These are phyloP conservation scores for Pycnococcus provasolii DNA, from an alignment of 139 green algal species.

Conservation along the genomic window DNA sequence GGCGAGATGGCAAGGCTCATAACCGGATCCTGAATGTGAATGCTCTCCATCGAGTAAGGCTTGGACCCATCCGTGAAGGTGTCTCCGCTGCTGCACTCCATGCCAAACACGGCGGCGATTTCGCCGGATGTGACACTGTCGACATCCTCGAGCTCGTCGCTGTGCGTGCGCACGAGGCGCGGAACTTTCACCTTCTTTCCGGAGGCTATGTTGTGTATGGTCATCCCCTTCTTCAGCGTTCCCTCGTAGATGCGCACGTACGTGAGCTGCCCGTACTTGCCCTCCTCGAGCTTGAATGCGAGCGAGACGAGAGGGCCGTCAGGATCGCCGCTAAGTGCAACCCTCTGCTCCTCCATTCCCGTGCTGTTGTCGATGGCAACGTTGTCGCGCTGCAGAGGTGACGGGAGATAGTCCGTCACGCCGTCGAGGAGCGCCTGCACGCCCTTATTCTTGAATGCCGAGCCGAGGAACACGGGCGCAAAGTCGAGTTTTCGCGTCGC, in stretches of 20 bases:
- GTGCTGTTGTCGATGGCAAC: conserved; percentile 15
- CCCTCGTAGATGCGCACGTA: conserved; percentile 93
- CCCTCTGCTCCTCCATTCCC: conserved; percentile 6
- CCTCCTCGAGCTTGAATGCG: conserved; percentile 99
- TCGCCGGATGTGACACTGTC: conserved; percentile 37
- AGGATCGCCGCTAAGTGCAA: conserved; percentile 19
- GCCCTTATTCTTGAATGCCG: conserved; percentile 78
- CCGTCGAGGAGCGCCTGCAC: conserved; percentile 76
- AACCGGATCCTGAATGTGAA: conserved; percentile 90
- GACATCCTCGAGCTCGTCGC: conserved; percentile 70
- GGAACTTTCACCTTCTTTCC: conserved; percentile 66
- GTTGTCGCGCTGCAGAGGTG: conserved; percentile 57
- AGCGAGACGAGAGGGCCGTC: conserved; percentile 41
- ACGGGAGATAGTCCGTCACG: conserved; percentile 84
- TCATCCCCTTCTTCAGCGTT: conserved; percentile 41
- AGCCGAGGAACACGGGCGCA: conserved; percentile 92
- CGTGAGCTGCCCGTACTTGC: conserved; percentile 92
- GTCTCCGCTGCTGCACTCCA: conserved; percentile 93
- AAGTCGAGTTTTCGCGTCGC: conserved; percentile 64
- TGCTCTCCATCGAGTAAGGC: conserved; percentile 72
- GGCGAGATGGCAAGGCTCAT: conserved; percentile 71
- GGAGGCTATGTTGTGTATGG: conserved; percentile 35
- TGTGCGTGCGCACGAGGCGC: conserved; percentile 82
- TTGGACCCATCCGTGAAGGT: conserved; percentile 78
- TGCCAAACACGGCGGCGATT: conserved; percentile 96